phyloP scores from a whole-genome alignment of 768 basidiomycete genomes.

The Agaricus bisporus region DNA sequence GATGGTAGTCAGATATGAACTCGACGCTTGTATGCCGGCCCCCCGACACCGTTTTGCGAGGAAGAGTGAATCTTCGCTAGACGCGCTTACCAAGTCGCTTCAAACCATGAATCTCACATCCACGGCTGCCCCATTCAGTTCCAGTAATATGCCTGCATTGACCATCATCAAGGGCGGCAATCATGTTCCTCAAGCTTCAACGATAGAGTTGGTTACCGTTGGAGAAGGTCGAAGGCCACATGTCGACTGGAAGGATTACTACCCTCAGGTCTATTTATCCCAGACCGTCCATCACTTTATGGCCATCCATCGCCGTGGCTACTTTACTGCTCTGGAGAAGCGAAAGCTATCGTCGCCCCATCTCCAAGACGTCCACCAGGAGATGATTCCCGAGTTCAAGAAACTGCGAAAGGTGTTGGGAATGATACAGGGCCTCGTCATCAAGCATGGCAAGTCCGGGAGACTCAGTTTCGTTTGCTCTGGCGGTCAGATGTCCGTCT shows the following conservation, averaged over 20 bases:
- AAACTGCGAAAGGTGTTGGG: slow-evolving; percentile 33
- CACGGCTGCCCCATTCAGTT: slow-evolving; percentile 11
- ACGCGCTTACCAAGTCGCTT: slow-evolving; percentile 30
- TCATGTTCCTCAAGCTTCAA: slow-evolving; percentile 33
- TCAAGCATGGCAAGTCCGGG: slow-evolving; percentile 45
- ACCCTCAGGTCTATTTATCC: slow-evolving; percentile 65
- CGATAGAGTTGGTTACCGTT: slow-evolving; percentile 43
- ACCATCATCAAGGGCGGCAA: slow-evolving; percentile 25
- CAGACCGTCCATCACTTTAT: slow-evolving; percentile 58
- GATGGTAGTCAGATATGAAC: slow-evolving; percentile 24
- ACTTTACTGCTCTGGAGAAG: slow-evolving; percentile 46
- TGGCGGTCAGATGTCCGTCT: slow-evolving; percentile 40
- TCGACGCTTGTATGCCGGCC: slow-evolving; percentile 22
- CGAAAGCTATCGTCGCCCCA: slow-evolving; percentile 33
- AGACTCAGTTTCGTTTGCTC: slow-evolving; percentile 51
- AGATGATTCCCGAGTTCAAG: slow-evolving; percentile 29
- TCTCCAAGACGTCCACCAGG: slow-evolving; percentile 23
- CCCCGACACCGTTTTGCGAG: slow-evolving; percentile 18
- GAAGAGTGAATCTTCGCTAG: slow-evolving; percentile 23
- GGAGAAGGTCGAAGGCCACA: slow-evolving; percentile 21
- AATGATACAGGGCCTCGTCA: slow-evolving; percentile 41
- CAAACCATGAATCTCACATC: slow-evolving; percentile 24
- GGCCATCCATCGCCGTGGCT: slow-evolving; percentile 50
- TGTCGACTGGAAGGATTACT: slow-evolving; percentile 54
- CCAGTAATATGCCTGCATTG: slow-evolving; percentile 14